Evolutionary conservation across 805 yeast genomes (phyloP).

Genomic region (Saturnispora dispora): DNA sequence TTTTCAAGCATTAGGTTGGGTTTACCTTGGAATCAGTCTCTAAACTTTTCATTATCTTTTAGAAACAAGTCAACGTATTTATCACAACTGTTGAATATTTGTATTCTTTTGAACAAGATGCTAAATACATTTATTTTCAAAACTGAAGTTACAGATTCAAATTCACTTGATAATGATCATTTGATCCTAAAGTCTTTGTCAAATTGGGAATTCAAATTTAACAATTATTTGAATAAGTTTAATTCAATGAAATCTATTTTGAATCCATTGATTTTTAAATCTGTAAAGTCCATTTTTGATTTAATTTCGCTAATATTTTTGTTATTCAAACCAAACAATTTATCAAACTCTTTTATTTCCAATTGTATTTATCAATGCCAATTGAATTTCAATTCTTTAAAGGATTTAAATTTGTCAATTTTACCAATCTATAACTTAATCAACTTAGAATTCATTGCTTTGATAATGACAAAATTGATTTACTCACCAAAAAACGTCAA

Average conservation of each 20-base stretch:
- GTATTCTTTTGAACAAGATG: constrained; percentile 15
- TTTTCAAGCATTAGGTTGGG: constrained; percentile 22
- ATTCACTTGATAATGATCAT: constrained; percentile 5
- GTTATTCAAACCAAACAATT: constrained; percentile 17
- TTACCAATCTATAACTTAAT: constrained; percentile 19
- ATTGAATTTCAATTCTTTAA: constrained; percentile 5
- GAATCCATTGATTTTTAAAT: constrained; percentile 7
- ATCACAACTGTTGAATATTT: constrained; percentile 16
- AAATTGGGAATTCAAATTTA: constrained; percentile 19
- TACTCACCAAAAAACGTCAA: constrained; percentile 10
- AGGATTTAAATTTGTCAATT: constrained; percentile 8
- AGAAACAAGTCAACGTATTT: constrained; percentile 13
- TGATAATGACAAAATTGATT: constrained; percentile 10
- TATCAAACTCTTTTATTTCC: constrained; percentile 3
- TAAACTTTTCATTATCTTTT: constrained; percentile 15
- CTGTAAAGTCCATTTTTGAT: constrained; percentile 4
- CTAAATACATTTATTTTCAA: constrained; percentile 18
- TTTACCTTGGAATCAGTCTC: constrained; percentile 18
- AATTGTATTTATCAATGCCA: constrained; percentile 9
- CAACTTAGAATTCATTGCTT: constrained; percentile 17
- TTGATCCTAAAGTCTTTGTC: constrained; percentile 18
- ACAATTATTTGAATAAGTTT: constrained; percentile 1
- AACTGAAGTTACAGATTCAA: background rate
- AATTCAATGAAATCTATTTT: background rate
- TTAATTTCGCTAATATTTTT: constrained; percentile 16